Percentiles rank a stretch among this genome's conserved stretches.
phyloP scores from a whole-genome alignment of 768 basidiomycete genomes.

The Pleurotus tuoliensis region DNA sequence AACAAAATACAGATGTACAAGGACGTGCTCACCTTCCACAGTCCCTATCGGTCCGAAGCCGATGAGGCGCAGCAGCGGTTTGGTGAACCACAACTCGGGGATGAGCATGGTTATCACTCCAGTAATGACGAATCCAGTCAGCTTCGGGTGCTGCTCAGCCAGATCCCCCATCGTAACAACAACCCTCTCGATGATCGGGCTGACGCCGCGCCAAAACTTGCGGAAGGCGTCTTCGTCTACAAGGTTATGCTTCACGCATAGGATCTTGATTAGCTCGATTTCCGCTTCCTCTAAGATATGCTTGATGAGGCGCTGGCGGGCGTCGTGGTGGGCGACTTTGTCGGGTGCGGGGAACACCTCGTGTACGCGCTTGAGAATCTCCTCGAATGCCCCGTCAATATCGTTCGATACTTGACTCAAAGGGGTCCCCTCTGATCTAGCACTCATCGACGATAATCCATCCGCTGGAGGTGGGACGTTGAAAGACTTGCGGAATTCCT shows the following conservation, averaged over 20 bases:
- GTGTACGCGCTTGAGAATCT: conserved; percentile 17
- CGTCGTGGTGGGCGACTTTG: conserved; percentile 23
- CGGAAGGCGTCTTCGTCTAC: conserved; percentile 20
- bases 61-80: conserved; percentile 26
- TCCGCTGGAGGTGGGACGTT: too few species aligned
- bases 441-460: neutral
- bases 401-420: conserved; percentile 12
- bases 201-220: conserved; percentile 19
- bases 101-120: conserved; percentile 20
- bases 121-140: conserved; percentile 21
- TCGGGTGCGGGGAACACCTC: conserved; percentile 28
- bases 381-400: conserved; percentile 16
- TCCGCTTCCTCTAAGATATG: conserved; percentile 21
- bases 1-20: neutral
- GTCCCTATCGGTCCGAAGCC: conserved; percentile 33
- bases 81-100: conserved; percentile 26
- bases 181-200: conserved; percentile 16
- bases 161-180: conserved; percentile 27
- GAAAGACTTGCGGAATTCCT: neutral
- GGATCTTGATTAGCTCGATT: conserved; percentile 16
- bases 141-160: conserved; percentile 29
- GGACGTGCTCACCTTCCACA: conserved; percentile 24
- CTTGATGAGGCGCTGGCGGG: conserved; percentile 17
- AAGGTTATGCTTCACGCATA: conserved; percentile 16
- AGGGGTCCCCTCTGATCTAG: neutral